Percentiles rank a stretch among this genome's conserved stretches.
Conservation (phyloP, 306 rosid genomes). For the Quercus alba region DNA sequence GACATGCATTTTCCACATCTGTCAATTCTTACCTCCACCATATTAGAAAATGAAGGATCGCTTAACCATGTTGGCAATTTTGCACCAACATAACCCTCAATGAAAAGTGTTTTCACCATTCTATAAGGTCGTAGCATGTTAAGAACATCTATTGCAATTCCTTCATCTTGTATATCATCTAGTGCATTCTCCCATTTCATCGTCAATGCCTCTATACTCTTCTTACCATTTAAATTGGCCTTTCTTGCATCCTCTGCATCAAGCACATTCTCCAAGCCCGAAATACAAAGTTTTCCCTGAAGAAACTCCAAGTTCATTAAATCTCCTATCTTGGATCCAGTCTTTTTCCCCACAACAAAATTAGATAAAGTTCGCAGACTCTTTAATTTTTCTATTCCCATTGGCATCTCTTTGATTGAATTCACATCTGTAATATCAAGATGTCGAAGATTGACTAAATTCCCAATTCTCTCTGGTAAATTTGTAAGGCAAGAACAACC, state of each 20-base stretch:
- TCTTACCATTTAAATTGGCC: neutral
- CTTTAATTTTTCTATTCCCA: neutral
- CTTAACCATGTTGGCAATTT: neutral
- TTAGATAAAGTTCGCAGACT: neutral
- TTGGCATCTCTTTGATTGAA: neutral
- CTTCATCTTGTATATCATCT: no score
- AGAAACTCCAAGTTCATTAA: neutral
- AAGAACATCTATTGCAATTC: no score
- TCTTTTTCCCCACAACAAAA: no score
- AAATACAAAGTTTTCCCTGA: neutral
- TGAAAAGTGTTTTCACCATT: neutral
- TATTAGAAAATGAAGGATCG: neutral
- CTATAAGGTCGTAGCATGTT: no score
- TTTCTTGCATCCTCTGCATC: neutral
- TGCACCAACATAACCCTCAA: neutral
- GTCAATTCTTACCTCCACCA: neutral
- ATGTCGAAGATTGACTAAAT: slow-evolving; percentile 1
- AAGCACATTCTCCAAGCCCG: neutral
- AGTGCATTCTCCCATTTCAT: neutral
- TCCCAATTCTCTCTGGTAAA: neutral
- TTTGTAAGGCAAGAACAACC: rapidly evolving
- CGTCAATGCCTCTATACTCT: neutral
- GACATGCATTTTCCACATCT: neutral
- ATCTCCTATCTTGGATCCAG: no score
- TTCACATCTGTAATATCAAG: neutral